Conservation (phyloP, 2,329 filamentous ascomycete species). For the Trichophyton benhamiae region DNA sequence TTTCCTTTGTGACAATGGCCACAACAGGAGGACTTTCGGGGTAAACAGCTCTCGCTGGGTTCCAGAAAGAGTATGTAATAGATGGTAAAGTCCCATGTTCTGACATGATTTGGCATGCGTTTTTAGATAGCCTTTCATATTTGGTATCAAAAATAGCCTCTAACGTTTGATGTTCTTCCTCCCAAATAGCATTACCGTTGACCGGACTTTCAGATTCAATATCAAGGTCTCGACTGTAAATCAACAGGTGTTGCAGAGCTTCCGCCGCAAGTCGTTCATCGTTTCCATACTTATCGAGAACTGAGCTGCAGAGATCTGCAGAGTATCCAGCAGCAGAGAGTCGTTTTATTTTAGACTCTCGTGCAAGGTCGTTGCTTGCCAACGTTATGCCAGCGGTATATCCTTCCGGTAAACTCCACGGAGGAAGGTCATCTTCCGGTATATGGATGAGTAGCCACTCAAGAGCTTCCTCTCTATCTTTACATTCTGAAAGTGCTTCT, state of each 20-base stretch:
- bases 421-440: conserved; percentile 88
- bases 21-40: conserved; percentile 57
- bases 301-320: conserved; percentile 65
- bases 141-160: conserved; percentile 75
- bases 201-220: conserved; percentile 14
- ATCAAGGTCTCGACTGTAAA: conserved; percentile 33
- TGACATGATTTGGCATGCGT: conserved; percentile 59
- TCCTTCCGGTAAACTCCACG: conserved; percentile 80
- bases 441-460: conserved; percentile 97
- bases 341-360: conserved; percentile 70
- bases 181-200: conserved; percentile 54
- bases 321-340: conserved; percentile 77
- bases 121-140: conserved; percentile 48
- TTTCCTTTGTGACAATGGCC: conserved; percentile 50
- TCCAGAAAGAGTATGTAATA: conserved; percentile 55
- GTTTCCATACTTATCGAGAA: conserved; percentile 55
- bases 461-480: conserved; percentile 79
- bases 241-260: conserved; percentile 58
- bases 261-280: conserved; percentile 70
- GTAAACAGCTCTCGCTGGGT: conserved; percentile 52
- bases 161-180: conserved; percentile 71
- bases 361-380: conserved; percentile 65
- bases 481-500: conserved; percentile 77
- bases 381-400: conserved; percentile 86
- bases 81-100: conserved; percentile 36